Percentiles rank a stretch among this genome's conserved stretches.
These are phyloP conservation scores for Fusarium buxicola DNA, from an alignment of 2,329 filamentous ascomycete genomes.

Conservation along the genomic window DNA sequence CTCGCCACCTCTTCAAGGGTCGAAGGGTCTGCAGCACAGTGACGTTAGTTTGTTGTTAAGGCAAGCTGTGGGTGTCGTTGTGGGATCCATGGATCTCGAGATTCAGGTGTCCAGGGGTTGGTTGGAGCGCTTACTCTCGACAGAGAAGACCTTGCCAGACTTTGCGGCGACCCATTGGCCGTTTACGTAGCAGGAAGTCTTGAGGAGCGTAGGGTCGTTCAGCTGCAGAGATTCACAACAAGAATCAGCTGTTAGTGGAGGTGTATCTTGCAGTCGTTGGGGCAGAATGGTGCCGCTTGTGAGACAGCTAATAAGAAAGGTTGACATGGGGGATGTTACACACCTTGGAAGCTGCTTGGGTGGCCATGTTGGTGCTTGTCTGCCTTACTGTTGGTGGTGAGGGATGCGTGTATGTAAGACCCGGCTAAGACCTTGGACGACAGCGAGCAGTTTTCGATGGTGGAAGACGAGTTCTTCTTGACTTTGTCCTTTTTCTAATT, in stretches of 20 bases:
- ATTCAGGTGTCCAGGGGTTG: constrained; percentile 1
- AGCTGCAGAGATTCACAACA: constrained; percentile 54
- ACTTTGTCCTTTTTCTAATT: constrained; percentile 16
- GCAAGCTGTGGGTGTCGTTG: background rate
- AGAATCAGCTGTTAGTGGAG: constrained; percentile 23
- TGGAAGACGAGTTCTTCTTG: constrained; percentile 3
- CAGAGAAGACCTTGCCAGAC: constrained; percentile 79
- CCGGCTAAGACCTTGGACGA: constrained; percentile 12
- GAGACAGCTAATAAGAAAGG: constrained; percentile 2
- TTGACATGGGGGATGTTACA: constrained; percentile 26
- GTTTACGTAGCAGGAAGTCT: constrained; percentile 78
- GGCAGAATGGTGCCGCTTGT: constrained; percentile 10
- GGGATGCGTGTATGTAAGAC: constrained; percentile 16
- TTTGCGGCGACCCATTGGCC: constrained; percentile 80
- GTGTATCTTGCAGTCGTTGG: constrained; percentile 15
- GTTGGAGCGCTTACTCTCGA: constrained; percentile 62
- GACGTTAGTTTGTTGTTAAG: constrained; percentile 21
- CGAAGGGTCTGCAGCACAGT: constrained; percentile 69
- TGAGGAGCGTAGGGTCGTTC: constrained; percentile 74
- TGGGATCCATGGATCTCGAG: background rate
- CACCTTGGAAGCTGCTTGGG: constrained; percentile 31
- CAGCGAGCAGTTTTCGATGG: constrained; percentile 17
- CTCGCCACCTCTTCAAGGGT: constrained; percentile 75
- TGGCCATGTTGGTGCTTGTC: constrained; percentile 29
- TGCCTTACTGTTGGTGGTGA: constrained; percentile 3